A percentile compares a stretch with the other conserved stretches of the same genome.
Conservation (phyloP, 257 asterid genomes). For the Mitragyna speciosa region DNA sequence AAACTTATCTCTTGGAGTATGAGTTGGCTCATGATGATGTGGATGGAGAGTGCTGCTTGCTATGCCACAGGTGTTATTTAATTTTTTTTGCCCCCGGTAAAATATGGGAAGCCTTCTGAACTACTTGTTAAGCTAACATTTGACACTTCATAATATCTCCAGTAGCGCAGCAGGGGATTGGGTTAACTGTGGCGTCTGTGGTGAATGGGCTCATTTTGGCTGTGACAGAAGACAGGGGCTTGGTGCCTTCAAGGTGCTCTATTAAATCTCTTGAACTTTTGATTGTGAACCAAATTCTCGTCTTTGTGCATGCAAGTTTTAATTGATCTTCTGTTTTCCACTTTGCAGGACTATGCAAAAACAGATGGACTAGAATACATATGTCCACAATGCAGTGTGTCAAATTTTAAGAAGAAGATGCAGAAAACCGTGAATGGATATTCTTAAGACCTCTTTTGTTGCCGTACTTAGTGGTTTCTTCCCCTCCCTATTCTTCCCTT, state of each 20-base stretch:
- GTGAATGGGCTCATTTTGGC: constrained; percentile 99
- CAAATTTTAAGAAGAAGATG: constrained; percentile 78
- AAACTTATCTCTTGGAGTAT: constrained; percentile 92
- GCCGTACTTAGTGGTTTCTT: neutral
- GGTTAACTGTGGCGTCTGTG: constrained; percentile 98
- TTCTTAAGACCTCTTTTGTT: constrained; percentile 38
- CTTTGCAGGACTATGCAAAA: constrained; percentile 90
- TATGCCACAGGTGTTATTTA: constrained; percentile 80
- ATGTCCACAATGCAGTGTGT: constrained; percentile 94
- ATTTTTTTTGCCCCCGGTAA: neutral
- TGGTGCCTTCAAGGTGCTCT: constrained; percentile 88
- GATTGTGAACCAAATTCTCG: neutral
- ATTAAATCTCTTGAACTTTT: constrained; percentile 14
- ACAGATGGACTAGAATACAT: constrained; percentile 98
- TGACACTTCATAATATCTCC: constrained; percentile 28
- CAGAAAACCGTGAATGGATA: constrained; percentile 69
- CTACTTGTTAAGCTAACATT: constrained; percentile 33
- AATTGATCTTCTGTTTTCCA: constrained; percentile 1
- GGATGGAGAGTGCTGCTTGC: constrained; percentile 97
- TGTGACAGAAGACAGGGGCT: constrained; percentile 95
- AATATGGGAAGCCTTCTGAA: neutral
- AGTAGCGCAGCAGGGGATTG: constrained; percentile 99
- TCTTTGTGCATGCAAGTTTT: neutral
- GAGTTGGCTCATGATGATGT: constrained; percentile 99
- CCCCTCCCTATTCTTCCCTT: neutral